Conservation (phyloP, 2,329 filamentous ascomycete species). For the Xylaria sp. region DNA sequence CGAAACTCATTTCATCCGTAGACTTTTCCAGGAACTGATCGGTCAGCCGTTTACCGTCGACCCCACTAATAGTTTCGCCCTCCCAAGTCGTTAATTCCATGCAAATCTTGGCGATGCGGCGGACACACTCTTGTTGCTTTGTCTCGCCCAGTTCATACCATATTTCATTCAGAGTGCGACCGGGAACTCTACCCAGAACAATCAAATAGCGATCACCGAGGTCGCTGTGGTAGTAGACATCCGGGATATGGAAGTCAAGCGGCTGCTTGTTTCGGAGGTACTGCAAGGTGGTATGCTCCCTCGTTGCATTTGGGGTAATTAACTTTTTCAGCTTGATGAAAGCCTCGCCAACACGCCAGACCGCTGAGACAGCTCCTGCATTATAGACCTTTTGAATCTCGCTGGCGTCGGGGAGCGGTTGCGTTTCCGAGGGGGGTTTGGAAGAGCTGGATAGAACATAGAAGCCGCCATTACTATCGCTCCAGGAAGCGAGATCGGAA, state of each 20-base stretch:
- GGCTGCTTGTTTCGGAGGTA: constrained; percentile 24
- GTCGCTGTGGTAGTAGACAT: constrained; percentile 26
- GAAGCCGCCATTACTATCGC: constrained; percentile 26
- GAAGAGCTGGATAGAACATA: constrained; percentile 26
- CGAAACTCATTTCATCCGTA: constrained; percentile 19
- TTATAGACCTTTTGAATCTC: constrained; percentile 28
- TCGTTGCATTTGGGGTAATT: constrained; percentile 26
- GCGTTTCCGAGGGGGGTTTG: constrained; percentile 21
- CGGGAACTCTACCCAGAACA: constrained; percentile 22
- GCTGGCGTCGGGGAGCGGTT: constrained; percentile 22
- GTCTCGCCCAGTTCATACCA: constrained; percentile 25
- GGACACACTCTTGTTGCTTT: constrained; percentile 21
- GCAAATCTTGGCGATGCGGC: constrained; percentile 29
- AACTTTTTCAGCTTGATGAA: constrained; percentile 29
- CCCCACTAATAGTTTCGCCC: constrained; percentile 23
- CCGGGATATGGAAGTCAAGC: constrained; percentile 25
- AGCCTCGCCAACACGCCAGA: constrained; percentile 30
- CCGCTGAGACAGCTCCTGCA: constrained; percentile 27
- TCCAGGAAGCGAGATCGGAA: constrained; percentile 24
- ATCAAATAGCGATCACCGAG: constrained; percentile 26
- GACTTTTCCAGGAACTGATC: constrained; percentile 20
- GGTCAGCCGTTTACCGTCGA: constrained; percentile 24
- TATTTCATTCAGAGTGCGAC: constrained; percentile 26
- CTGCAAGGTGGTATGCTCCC: constrained; percentile 28
- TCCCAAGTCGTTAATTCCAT: constrained; percentile 25